These are phyloP conservation scores for Nyctanthes arbortristis DNA, from an alignment of 257 asterid genomes.

Conservation along the genomic window DNA sequence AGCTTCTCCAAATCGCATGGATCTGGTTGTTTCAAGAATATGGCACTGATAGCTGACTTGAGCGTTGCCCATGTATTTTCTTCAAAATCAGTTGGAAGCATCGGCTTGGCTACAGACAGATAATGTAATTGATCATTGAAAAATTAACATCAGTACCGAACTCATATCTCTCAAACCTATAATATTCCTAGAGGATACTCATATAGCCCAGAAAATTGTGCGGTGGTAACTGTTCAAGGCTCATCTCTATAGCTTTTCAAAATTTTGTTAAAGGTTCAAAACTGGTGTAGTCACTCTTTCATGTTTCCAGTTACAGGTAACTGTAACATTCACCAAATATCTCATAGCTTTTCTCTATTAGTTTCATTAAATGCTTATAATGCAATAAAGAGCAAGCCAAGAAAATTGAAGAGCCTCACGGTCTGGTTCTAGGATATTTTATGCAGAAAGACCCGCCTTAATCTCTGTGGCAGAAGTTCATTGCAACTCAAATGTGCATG, in stretches of 20 bases:
- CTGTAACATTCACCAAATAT: background rate
- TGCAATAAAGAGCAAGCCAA: background rate
- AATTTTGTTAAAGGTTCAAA: background rate
- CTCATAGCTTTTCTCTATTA: slow-evolving; percentile 7
- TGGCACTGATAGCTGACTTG: slow-evolving; percentile 85
- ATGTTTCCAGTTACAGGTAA: background rate
- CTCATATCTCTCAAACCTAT: background rate
- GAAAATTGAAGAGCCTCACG: background rate
- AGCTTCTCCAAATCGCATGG: slow-evolving; percentile 93
- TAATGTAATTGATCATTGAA: slow-evolving; percentile 18
- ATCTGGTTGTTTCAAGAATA: slow-evolving; percentile 90
- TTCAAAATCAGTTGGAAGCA: slow-evolving; percentile 79
- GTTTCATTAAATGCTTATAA: background rate
- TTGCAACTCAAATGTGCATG: slow-evolving; percentile 1
- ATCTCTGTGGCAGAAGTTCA: slow-evolving; percentile 3
- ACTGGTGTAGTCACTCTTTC: background rate
- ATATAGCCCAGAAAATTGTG: background rate
- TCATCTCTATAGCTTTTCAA: slow-evolving; percentile 1
- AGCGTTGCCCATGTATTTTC: slow-evolving; percentile 91
- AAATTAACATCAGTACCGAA: background rate
- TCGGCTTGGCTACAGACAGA: slow-evolving; percentile 70
- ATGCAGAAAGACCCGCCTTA: background rate
- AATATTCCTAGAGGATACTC: background rate
- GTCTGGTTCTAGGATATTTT: slow-evolving; percentile 10
- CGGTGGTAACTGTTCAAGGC: background rate